Evolutionary conservation across 2,329 filamentous ascomycete species (phyloP).

Genomic region (Nemania sp.): DNA sequence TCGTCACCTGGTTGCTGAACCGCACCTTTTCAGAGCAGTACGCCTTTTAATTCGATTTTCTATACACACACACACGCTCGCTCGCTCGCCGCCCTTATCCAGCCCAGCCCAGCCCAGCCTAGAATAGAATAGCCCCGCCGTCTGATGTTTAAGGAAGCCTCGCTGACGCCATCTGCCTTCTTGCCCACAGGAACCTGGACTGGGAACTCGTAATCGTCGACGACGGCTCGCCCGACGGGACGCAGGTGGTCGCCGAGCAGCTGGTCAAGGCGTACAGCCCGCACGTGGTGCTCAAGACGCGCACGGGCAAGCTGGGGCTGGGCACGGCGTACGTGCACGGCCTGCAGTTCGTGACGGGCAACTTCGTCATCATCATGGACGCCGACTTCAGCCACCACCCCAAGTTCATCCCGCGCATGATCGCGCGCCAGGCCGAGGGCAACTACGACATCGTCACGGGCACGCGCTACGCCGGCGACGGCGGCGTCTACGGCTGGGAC

Average conservation of each 20-base stretch:
- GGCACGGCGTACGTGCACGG: slow-evolving; percentile 97
- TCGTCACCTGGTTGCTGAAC: slow-evolving; percentile 92
- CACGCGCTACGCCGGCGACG: slow-evolving; percentile 86
- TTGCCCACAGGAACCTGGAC: slow-evolving; percentile 72
- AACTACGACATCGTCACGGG: slow-evolving; percentile 97
- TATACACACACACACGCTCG: background rate
- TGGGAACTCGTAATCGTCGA: slow-evolving; percentile 99
- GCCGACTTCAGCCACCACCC: slow-evolving; percentile 99
- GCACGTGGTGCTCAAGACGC: slow-evolving; percentile 82
- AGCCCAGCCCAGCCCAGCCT: too few relatives aligned
- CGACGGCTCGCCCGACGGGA: slow-evolving; percentile 96
- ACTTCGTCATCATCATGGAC: slow-evolving; percentile 99
- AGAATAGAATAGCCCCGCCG: too few relatives aligned
- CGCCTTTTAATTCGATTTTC: slow-evolving; percentile 35
- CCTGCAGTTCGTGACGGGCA: slow-evolving; percentile 85
- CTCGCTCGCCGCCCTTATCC: too few relatives aligned
- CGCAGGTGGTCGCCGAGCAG: slow-evolving; percentile 86
- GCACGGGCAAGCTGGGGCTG: slow-evolving; percentile 93
- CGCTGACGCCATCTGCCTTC: slow-evolving; percentile 21
- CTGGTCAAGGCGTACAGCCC: slow-evolving; percentile 83
- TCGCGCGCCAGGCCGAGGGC: slow-evolving; percentile 73
- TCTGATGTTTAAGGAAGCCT: background rate
- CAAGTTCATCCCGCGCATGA: slow-evolving; percentile 97
- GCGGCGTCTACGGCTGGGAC: slow-evolving; percentile 96
- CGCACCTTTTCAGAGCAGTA: slow-evolving; percentile 89